Evolutionary conservation across 805 yeast species (phyloP), one percentile per base, ranked within the genome.

Genomic region (Yarrowia phangngaensis): DNA sequence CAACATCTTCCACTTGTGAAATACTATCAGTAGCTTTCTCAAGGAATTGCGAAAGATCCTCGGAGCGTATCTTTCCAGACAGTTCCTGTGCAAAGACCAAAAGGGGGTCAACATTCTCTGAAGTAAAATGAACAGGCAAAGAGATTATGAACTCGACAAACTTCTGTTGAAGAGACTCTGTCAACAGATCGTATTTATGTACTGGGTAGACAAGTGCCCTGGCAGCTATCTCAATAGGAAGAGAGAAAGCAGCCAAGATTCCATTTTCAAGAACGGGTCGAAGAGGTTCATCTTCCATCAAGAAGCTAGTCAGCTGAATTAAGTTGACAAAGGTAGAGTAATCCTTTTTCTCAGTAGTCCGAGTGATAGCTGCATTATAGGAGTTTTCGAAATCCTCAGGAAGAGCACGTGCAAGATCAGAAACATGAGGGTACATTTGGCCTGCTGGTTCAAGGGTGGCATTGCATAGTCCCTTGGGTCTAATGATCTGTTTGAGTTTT

Each of bases 331-430:
- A 41, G 2, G 45, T 38, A n/a, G 32, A 19, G 14, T 26, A 38
- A 6, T 38, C 45, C 48, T 41, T 41, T 28, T 41, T 29, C 20
- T 27, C 33, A 14, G 46, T 27, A 12, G 27, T 23, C n/a, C 20
- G 14, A 11, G 35, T 15, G 17, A 29, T 14, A n/a, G 48, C 48
- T 12, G 35, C 28, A 3, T 11, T 68, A 68, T 23, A 68, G 64
- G 34, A 71, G 55, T 22, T 38, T 19, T 26, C 32, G 12, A 38
- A 38, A 11, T 26, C 45, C 4, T 11, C 9, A 6, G 17, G 32
- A 11, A 13, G n/a, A 3, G 19, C 24, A 19, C 45, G 31, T 2
- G 45, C 45, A 3, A 38, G 32, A 11, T 38, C 32, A 19, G 45
- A 38, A 7, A 38, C 32, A 6, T 38, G 27, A 11, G 45, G 45